Base-by-base conservation (phyloP, 2,329 filamentous ascomycete genomes). In the Purpureocillium lavendulum region DNA sequence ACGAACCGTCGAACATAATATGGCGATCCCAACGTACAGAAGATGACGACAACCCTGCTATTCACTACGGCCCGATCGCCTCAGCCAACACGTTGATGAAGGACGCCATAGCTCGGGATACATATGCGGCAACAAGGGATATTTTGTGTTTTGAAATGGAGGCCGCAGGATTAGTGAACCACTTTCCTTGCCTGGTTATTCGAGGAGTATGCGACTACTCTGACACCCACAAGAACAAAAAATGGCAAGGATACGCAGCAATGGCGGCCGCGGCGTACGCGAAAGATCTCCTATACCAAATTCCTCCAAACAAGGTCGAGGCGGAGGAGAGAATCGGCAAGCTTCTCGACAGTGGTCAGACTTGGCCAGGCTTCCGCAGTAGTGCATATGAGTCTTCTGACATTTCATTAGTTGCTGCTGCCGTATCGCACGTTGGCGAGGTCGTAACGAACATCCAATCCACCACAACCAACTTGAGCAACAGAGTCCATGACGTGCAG, bases 141-240 rank as follows among this genome's bases (percentile, higher is more conserved):
- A 7, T 38, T 11, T 13, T 38, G 10, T 38, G 36, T 40, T 44
- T 53, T 33, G 51, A 56, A 43, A 57, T 56, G 49, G 54, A 56
- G 24, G 54, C 53, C 9, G 53, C 51, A 2, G 54, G 55, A 2
- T 24, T 57, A 31, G 53, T 53, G 46, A 49, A 53, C 17, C 38
- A 50, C 30, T 50, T 53, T 28, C 52, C 50, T 3, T 59, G 56
- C 28, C 40, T 60, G 4, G 53, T 57, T 10, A 52, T 61, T 30
- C 47, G 55, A 7, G 58, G 58, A 2, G 57, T 62, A 33, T 60
- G 52, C 42, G 57, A 62, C 45, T 62, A 61, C 30, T 48, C 57
- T 0, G 58, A 61, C 34, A 49, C 52, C 1, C 53, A 57, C 35
- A 58, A 58, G 36, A 53, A 53, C 26, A 30, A 36, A 5, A 15